phyloP scores from a whole-genome alignment of 352 stramenopile genomes.

The Globisporangium cederbergense region DNA sequence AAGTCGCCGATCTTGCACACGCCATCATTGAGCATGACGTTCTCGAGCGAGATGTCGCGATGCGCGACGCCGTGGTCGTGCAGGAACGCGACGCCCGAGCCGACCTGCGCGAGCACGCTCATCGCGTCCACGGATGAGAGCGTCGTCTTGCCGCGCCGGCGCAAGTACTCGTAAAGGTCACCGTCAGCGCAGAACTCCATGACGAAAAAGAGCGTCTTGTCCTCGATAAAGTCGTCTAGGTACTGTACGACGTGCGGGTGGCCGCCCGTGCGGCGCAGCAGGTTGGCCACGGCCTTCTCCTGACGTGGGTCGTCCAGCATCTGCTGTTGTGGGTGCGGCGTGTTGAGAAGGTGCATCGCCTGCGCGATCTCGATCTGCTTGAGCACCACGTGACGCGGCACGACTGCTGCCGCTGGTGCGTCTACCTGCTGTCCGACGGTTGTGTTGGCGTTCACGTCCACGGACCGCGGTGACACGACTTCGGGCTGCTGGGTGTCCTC shows the following conservation, averaged over 20 bases:
- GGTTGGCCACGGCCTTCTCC: conserved; percentile 33
- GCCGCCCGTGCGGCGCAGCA: conserved; percentile 31
- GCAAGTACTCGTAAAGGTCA: conserved; percentile 21
- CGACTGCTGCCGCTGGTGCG: neutral
- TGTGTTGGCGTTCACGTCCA: neutral
- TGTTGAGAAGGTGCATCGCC: conserved; percentile 22
- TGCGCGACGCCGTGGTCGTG: conserved; percentile 33
- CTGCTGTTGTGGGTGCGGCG: conserved; percentile 16
- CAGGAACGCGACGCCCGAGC: conserved; percentile 27
- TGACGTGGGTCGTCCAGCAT: conserved; percentile 33
- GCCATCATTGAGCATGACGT: conserved; percentile 34
- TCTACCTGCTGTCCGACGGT: neutral
- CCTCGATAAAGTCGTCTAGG: conserved; percentile 37
- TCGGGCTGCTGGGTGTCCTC: conserved; percentile 24
- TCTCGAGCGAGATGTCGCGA: conserved; percentile 42
- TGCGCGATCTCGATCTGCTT: conserved; percentile 45
- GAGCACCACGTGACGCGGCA: conserved; percentile 31
- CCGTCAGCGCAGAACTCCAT: conserved; percentile 4
- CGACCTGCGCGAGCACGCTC: conserved; percentile 27
- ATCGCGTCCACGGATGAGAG: conserved; percentile 21
- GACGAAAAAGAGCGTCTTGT: conserved; percentile 17
- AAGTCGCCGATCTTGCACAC: conserved; percentile 49
- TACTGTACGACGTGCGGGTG: conserved; percentile 49
- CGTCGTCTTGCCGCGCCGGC: conserved; percentile 15
- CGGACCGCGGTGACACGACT: conserved; percentile 3